These are phyloP conservation scores for Aureobasidium sp. DNA, from an alignment of 2,329 filamentous ascomycete genomes.

Conservation along the genomic window DNA sequence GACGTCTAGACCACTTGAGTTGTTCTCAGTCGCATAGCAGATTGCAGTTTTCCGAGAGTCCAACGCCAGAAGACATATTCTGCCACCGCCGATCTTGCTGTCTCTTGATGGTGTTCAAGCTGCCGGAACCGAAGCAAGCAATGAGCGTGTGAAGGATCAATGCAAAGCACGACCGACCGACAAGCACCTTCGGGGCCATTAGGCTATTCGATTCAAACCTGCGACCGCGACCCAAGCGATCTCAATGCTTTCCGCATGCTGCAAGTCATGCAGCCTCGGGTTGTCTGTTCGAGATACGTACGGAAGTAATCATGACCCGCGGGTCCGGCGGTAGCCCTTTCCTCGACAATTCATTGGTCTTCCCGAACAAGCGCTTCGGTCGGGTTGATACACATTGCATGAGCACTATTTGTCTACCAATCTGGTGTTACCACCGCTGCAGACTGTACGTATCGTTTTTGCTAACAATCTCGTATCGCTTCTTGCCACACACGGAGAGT, in stretches of 20 bases:
- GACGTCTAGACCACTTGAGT: not conserved
- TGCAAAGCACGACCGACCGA: not conserved
- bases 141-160: not conserved
- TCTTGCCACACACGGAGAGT: not conserved
- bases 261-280: not conserved
- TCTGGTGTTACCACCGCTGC: not conserved
- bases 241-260: not conserved
- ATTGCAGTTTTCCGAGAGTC: too few relatives aligned
- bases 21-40: not conserved
- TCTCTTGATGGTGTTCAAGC: not conserved
- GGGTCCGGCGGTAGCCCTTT: not conserved
- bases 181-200: not conserved
- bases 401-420: not conserved
- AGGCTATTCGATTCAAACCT: not conserved
- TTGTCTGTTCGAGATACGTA: not conserved
- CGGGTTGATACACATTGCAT: not conserved
- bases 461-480: not conserved
- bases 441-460: not conserved
- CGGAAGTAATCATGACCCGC: not conserved
- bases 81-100: not conserved
- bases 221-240: not conserved
- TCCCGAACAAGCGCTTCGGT: not conserved
- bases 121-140: not conserved
- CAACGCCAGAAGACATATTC: not conserved
- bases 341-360: not conserved